Base-by-base conservation (phyloP, 352 stramenopile species). In the Phytophthora pluvialis region DNA sequence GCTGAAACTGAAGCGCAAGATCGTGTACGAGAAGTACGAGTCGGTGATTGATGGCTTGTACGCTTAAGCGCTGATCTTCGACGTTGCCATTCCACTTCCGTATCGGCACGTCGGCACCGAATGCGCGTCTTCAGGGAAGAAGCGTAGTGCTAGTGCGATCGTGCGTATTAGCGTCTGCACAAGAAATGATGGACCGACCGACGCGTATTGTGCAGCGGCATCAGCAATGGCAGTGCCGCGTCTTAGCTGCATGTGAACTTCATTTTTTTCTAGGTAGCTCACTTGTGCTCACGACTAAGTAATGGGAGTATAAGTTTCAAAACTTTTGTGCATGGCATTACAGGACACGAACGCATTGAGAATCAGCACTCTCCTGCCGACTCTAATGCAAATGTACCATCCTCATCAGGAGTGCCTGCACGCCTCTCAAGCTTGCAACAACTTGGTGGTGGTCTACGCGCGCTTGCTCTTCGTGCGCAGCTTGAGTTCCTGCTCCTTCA, bases 1-100 rank as follows among this genome's bases (percentile, higher is more conserved):
- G 64, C 81, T 99, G 60, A 99, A 99, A 79, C 77, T 98, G 39
- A 98, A 98, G 88, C 92, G 96, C 55, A 90, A 90, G 67, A 46
- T 98, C 38, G 93, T 98, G 51, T 56, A 90, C 29, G 86, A 98
- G 53, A 98, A 98, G 78, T 98, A 98, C 75, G 78, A 76, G 6
- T 75, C 92, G 32, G 51, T 91, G 31, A 94, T 98, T 45, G 93
- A 98, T 26, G 64, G 70, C 35, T 74, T 99, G 31, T 99, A 99
- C 75, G 70, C 71, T 31, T 91, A 88, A 77, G 56, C 35, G 62
- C 32, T 46, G 45, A 8, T 42, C 15, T 26, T 13, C 42, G 13
- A 38, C 13, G 15, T 16, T 48, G 47, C 52, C 57, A 48, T 58
- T 39, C 44, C 58, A 64, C 51, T 52, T 59, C 60, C 47, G 10